Conservation (phyloP, 2,329 filamentous ascomycete genomes). For the Leptographium wingfieldii region DNA sequence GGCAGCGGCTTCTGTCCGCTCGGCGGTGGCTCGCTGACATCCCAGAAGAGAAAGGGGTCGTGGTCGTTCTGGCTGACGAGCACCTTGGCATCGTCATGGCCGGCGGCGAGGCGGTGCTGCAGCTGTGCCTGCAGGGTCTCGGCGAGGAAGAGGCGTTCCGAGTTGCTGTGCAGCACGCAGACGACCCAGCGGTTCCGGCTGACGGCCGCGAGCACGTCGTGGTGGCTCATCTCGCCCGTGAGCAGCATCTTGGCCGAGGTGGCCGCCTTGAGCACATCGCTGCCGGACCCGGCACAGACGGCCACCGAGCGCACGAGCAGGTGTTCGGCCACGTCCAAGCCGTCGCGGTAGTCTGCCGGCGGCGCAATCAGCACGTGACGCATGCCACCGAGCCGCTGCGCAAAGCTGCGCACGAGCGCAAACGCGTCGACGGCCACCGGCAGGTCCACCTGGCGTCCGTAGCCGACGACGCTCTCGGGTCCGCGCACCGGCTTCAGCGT, state of each 20-base stretch:
- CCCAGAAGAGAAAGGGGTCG: conserved; percentile 77
- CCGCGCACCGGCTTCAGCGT: conserved; percentile 16
- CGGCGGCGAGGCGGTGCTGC: conserved; percentile 40
- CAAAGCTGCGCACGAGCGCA: conserved; percentile 39
- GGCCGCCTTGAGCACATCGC: conserved; percentile 56
- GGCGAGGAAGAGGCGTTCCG: conserved; percentile 70
- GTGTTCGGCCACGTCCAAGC: conserved; percentile 12
- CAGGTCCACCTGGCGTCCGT: conserved; percentile 38
- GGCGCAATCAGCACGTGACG: conserved; percentile 26
- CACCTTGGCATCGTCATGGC: conserved; percentile 43
- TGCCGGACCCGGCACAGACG: conserved; percentile 83
- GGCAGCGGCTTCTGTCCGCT: neutral
- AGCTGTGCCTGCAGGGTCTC: conserved; percentile 57
- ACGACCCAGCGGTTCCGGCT: conserved; percentile 76
- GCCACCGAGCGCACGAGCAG: conserved; percentile 52
- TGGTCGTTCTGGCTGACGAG: conserved; percentile 66
- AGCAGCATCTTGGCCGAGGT: conserved; percentile 64
- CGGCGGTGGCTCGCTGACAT: conserved; percentile 20
- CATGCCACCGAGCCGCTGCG: conserved; percentile 56
- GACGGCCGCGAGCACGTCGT: conserved; percentile 76
- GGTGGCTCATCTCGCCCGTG: conserved; percentile 87
- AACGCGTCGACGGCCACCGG: conserved; percentile 23
- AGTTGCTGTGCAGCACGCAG: conserved; percentile 85
- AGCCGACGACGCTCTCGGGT: conserved; percentile 28
- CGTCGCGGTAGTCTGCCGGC: conserved; percentile 31